A percentile compares a stretch with the other conserved stretches of the same genome.
These are phyloP conservation scores for Oryza australiensis DNA, from an alignment of 176 grass and related monocot species.

Conservation along the genomic window DNA sequence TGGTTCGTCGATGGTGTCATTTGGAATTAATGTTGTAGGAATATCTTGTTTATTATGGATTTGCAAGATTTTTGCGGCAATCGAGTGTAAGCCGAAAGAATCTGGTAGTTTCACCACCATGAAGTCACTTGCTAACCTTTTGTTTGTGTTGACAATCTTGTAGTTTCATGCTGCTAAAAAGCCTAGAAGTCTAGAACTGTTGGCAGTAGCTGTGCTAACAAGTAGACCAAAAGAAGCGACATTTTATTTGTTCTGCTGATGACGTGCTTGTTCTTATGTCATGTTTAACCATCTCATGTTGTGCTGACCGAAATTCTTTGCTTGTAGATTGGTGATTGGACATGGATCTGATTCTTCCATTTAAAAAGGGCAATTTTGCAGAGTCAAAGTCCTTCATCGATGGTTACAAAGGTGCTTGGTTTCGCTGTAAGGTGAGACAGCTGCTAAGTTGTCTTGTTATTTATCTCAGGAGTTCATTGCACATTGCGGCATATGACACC, in stretches of 20 bases:
- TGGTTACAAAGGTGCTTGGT: constrained; percentile 64
- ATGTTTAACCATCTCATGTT: background rate
- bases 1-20: background rate
- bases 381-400: constrained; percentile 36
- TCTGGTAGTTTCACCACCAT: background rate
- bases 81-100: background rate
- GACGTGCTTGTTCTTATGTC: background rate
- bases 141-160: background rate
- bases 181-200: too few relatives aligned
- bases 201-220: background rate
- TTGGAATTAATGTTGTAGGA: background rate
- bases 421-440: constrained; percentile 61
- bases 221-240: background rate
- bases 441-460: background rate
- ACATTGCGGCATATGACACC: background rate
- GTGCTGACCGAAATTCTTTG: constrained; percentile 8
- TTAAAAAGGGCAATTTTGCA: constrained; percentile 44
- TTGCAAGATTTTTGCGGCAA: background rate
- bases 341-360: constrained; percentile 64
- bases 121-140: background rate
- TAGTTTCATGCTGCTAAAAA: too few relatives aligned
- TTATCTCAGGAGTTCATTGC: background rate
- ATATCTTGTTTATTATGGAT: background rate
- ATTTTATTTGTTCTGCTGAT: background rate
- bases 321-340: constrained; percentile 20